Evolutionary conservation across 257 asterid species (phyloP).

Genomic region (Misopates orontium): DNA sequence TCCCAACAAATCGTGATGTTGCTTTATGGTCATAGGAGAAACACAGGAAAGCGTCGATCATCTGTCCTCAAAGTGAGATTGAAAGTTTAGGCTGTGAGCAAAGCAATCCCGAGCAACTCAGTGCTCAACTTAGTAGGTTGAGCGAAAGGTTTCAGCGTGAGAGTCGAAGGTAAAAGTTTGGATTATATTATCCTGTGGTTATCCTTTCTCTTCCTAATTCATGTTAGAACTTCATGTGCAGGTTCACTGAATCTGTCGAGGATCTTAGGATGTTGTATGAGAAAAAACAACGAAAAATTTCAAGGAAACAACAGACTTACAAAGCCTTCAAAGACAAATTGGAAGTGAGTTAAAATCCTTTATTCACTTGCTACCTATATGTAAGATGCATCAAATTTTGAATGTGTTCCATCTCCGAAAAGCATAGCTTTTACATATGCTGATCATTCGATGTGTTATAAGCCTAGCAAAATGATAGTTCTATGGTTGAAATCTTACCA

Average conservation of each 20-base stretch:
- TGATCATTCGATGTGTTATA: background rate
- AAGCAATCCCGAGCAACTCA: conserved; percentile 70
- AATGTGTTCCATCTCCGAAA: background rate
- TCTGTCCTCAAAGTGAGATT: conserved; percentile 76
- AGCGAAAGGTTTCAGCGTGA: conserved; percentile 65
- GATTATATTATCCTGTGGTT: conserved; percentile 21
- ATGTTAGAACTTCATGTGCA: conserved; percentile 36
- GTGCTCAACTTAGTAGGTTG: conserved; percentile 58
- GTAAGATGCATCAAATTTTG: background rate
- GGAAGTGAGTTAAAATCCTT: conserved; percentile 52
- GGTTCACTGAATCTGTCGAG: conserved; percentile 79
- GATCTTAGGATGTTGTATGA: conserved; percentile 66
- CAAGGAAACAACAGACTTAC: conserved; percentile 62
- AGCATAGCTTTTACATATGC: background rate
- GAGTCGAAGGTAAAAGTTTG: conserved; percentile 59
- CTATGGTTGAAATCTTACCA: background rate
- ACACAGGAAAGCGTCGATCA: conserved; percentile 67
- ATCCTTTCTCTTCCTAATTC: conserved; percentile 18
- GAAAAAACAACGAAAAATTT: conserved; percentile 67
- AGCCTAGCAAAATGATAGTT: background rate
- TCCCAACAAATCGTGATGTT: conserved; percentile 25
- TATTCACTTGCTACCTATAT: conserved; percentile 18
- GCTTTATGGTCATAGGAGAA: conserved; percentile 54
- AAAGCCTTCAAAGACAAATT: conserved; percentile 64
- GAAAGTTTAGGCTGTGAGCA: conserved; percentile 64